These are phyloP conservation scores for Coniochaeta sp. DNA, from an alignment of 2,329 filamentous ascomycete species.

Conservation along the genomic window DNA sequence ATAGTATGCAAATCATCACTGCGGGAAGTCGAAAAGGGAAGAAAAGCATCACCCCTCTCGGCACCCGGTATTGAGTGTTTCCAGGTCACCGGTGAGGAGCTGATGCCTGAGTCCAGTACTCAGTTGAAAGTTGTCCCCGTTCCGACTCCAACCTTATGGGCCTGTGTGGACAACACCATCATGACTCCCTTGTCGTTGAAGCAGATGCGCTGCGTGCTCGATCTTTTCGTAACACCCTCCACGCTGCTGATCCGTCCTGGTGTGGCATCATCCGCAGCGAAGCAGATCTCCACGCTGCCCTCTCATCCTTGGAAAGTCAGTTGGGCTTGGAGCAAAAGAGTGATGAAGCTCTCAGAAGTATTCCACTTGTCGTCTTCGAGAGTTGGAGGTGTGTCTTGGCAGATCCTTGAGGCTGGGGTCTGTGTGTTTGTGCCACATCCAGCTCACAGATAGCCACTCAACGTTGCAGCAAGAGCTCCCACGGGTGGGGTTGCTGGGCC, in stretches of 20 bases:
- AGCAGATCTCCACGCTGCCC: too few species aligned
- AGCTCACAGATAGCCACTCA: neutral
- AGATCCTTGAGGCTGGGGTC: neutral
- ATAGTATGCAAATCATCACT: neutral
- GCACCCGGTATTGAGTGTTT: neutral
- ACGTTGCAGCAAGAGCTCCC: neutral
- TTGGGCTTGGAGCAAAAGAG: too few species aligned
- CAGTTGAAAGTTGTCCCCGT: neutral
- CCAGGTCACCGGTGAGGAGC: neutral
- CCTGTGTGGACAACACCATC: too few species aligned
- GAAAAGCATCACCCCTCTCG: neutral
- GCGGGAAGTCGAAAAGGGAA: slow-evolving; percentile 1
- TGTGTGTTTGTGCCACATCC: neutral
- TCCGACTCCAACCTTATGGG: neutral
- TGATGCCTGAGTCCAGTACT: neutral
- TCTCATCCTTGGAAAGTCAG: too few species aligned
- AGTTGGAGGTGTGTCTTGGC: neutral
- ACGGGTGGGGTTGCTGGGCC: neutral
- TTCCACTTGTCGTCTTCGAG: neutral
- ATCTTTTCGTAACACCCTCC: too few species aligned
- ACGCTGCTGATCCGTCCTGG: too few species aligned
- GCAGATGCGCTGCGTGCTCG: too few species aligned
- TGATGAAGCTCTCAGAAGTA: too few species aligned
- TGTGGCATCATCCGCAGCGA: too few species aligned
- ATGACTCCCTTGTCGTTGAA: too few species aligned